Evolutionary conservation across 2,329 filamentous ascomycete genomes (phyloP), one percentile per base, ranked within the genome.

Genomic region (Fusarium avenaceum): DNA sequence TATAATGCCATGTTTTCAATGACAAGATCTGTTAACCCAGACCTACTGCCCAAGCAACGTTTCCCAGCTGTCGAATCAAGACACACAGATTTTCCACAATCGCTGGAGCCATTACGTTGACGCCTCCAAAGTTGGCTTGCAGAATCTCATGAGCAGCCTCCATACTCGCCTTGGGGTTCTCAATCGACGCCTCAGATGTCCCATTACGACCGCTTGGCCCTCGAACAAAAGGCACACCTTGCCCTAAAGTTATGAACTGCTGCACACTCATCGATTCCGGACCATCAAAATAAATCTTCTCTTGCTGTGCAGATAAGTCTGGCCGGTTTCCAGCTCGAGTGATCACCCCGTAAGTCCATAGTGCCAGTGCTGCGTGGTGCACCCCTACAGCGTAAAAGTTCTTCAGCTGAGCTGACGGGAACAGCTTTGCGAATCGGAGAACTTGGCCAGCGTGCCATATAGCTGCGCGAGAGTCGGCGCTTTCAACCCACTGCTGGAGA

Each of bases 371-470:
- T 6, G 89, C 89, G 73, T 92, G 90, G 73, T 92, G 91, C 1
- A 92, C 84, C 0, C 86, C 88, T 8, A 92, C 86, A 0, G 90
- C 89, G 64, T 88, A 86, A 74, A 92, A 92, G 65, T 90, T 88
- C 43, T 87, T 86, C 5, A 92, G 76, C 13, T 85, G 81, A 0
- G 84, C 82, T 3, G 79, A 75, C 0, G 87, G 83, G 47, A 89
- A 85, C 47, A 79, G 63, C 71, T 84, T 86, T 3, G 88, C 89
- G 40, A 86, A 84, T 9, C 88, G 84, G 7, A 92, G 75, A 2
- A 91, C 83, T 75, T 92, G 90, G 0, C 88, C 90, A 2, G 90
- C 90, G 68, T 90, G 88, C 85, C 87, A 92, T 1, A 92, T 74
- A 11, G 89, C 86, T 63, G 86, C 85, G 28, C 89, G 82, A 9